Evolutionary conservation across 2,329 filamentous ascomycete species (phyloP).

Genomic region (Fusarium fujikuroi): DNA sequence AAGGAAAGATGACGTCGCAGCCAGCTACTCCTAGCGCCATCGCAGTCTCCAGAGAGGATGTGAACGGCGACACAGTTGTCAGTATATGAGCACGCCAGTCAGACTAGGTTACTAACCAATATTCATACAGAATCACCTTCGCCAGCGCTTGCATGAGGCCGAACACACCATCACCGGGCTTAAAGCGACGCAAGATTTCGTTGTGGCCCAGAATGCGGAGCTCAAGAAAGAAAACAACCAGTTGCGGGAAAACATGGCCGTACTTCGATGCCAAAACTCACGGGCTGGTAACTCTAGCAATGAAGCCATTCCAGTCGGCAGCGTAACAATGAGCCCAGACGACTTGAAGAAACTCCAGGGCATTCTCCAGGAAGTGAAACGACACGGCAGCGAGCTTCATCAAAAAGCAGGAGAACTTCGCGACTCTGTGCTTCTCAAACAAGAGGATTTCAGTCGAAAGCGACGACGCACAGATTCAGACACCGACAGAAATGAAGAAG

Average conservation of each 20-base stretch:
- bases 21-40: not conserved
- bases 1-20: not conserved
- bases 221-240: not conserved
- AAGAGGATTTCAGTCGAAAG: not conserved
- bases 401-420: not conserved
- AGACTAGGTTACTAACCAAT: not conserved
- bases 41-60: not conserved
- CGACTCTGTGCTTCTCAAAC: not conserved
- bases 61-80: not conserved
- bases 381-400: not conserved
- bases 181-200: not conserved
- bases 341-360: not conserved
- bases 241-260: fast-evolving
- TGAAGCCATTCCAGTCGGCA: not conserved
- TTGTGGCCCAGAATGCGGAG: fast-evolving
- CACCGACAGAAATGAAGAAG: not conserved
- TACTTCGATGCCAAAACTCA: not conserved
- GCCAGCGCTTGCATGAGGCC: not conserved
- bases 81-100: not conserved
- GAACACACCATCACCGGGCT: not conserved
- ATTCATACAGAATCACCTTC: not conserved
- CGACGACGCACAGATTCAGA: not conserved
- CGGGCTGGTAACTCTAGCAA: not conserved
- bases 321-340: not conserved
- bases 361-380: not conserved